phyloP scores from a whole-genome alignment of 495 filamentous ascomycete genomes.

The Neurospora sp. region DNA sequence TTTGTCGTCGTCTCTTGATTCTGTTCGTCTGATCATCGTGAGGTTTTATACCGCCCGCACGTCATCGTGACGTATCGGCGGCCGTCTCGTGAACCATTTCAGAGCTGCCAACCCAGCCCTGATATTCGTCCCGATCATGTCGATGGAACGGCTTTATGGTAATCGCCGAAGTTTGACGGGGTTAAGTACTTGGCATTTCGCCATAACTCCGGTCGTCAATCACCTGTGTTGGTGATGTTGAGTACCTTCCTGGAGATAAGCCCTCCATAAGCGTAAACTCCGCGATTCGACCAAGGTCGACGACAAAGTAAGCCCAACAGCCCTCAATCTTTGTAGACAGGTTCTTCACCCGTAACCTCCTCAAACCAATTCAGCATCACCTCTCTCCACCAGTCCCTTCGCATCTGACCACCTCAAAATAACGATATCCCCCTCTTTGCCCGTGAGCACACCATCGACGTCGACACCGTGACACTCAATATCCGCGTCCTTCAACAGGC shows the following conservation, averaged over 20 bases:
- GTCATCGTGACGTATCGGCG: not conserved
- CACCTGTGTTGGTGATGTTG: not conserved
- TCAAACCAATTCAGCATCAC: constrained; percentile 78
- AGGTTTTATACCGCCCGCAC: not conserved
- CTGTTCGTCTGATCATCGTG: not conserved
- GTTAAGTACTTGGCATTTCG: not conserved
- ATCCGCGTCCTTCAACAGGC: constrained; percentile 53
- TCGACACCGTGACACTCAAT: constrained; percentile 49
- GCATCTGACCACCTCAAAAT: constrained; percentile 83
- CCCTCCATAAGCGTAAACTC: not conserved
- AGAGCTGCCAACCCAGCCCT: not conserved
- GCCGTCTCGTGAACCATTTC: not conserved
- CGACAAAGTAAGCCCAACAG: not conserved
- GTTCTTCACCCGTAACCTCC: not conserved
- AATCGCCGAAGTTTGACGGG: not conserved
- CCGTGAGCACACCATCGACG: constrained; percentile 45
- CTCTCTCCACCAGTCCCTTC: constrained; percentile 55
- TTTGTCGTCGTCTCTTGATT: not conserved
- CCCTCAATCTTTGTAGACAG: not conserved
- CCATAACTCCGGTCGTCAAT: not conserved
- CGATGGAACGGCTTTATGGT: not conserved
- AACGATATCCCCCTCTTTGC: constrained; percentile 73
- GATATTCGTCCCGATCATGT: not conserved
- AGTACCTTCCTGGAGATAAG: not conserved
- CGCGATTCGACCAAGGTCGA: not conserved